Evolutionary conservation across 2,329 filamentous ascomycete species (phyloP).

Genomic region (Penicillium sp.): DNA sequence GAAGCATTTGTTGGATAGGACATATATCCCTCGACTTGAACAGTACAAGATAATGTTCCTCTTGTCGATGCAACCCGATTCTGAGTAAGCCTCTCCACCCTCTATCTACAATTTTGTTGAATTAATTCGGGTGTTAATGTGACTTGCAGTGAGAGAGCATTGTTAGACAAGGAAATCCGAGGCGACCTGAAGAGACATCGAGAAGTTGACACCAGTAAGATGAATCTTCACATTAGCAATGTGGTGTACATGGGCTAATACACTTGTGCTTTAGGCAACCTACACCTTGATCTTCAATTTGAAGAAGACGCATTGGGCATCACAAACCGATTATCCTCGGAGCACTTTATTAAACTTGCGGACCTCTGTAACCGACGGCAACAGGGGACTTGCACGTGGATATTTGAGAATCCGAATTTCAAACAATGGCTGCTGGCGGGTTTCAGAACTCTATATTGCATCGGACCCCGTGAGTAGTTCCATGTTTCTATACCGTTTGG

Average conservation of each 20-base stretch:
- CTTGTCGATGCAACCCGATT: constrained; percentile 25
- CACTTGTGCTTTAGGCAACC: no score
- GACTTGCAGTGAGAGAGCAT: no score
- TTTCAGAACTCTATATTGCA: constrained; percentile 24
- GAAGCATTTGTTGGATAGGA: constrained; percentile 25
- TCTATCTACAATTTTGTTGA: no score
- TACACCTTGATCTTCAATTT: no score
- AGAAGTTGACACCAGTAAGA: no score
- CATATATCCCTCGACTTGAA: constrained; percentile 25
- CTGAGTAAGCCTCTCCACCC: constrained; percentile 15
- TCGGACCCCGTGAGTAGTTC: constrained; percentile 28
- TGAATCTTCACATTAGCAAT: no score
- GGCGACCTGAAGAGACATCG: no score
- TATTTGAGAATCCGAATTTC: constrained; percentile 22
- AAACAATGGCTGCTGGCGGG: constrained; percentile 26
- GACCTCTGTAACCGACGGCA: constrained; percentile 27
- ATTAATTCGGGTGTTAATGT: no score
- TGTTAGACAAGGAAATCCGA: no score
- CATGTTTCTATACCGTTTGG: no score
- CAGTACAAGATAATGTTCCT: constrained; percentile 29
- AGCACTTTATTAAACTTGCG: constrained; percentile 25
- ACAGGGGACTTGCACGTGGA: constrained; percentile 25
- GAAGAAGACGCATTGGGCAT: constrained; percentile 11
- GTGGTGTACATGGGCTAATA: no score
- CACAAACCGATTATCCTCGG: constrained; percentile 18